These are phyloP conservation scores for Saccharomycopsis lassenensis DNA, from an alignment of 805 yeast genomes.

Conservation along the genomic window DNA sequence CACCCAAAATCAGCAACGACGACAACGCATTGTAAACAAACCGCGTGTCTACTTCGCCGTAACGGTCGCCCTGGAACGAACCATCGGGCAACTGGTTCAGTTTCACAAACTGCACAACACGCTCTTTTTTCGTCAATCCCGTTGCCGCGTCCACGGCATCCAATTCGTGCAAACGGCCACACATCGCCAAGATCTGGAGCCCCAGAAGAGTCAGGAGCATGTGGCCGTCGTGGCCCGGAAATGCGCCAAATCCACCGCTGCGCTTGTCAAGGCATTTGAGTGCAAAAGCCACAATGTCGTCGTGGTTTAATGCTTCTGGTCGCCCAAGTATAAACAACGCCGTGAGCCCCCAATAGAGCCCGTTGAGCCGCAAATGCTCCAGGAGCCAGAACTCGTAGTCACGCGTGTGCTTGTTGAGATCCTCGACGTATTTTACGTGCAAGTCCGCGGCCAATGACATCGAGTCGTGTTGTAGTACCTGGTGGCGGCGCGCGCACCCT, in stretches of 20 bases:
- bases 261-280: constrained; percentile 29
- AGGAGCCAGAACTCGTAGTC: constrained; percentile 76
- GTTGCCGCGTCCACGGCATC: too few species aligned
- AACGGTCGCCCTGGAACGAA: constrained; percentile 78
- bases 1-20: constrained; percentile 58
- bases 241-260: constrained; percentile 81
- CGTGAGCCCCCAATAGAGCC: constrained; percentile 90
- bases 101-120: constrained; percentile 29
- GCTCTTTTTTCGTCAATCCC: constrained; percentile 23
- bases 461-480: too few species aligned
- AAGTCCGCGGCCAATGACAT: too few species aligned
- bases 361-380: constrained; percentile 84
- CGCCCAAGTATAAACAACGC: constrained; percentile 55
- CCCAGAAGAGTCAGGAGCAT: constrained; percentile 78
- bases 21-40: constrained; percentile 79
- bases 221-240: constrained; percentile 85
- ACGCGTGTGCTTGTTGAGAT: constrained; percentile 43
- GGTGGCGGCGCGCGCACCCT: too few species aligned
- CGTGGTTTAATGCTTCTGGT: constrained; percentile 43
- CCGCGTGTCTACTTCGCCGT: constrained; percentile 89
- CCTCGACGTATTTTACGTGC: constrained; percentile 48
- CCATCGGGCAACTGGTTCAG: constrained; percentile 39
- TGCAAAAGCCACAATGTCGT: constrained; percentile 60
- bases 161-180: constrained; percentile 52
- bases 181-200: constrained; percentile 62